These are phyloP conservation scores for Penicillium diatomitis DNA, from an alignment of 495 filamentous ascomycete genomes.

Conservation along the genomic window DNA sequence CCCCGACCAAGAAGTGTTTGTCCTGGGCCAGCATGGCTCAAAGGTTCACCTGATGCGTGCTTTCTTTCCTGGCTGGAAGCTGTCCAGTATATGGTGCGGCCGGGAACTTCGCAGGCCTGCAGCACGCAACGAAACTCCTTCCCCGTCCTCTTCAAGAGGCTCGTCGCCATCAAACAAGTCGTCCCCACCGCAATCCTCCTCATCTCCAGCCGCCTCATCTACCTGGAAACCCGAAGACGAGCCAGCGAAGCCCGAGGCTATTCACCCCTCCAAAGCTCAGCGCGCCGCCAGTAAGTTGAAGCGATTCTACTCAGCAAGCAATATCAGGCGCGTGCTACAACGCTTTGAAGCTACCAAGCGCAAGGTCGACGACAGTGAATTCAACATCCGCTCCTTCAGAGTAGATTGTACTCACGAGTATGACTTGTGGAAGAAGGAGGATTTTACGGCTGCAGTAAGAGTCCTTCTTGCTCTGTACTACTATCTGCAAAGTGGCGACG, in stretches of 20 bases:
- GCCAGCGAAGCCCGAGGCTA: neutral
- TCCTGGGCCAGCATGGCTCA: conserved; percentile 24
- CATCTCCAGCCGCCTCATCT: neutral
- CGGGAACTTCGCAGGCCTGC: conserved; percentile 1
- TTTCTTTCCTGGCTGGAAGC: conserved; percentile 22
- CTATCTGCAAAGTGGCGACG: conserved; percentile 24
- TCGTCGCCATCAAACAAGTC: no score
- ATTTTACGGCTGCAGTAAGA: conserved; percentile 11
- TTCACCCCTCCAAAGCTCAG: neutral
- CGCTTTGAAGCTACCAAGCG: conserved; percentile 12
- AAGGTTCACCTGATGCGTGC: conserved; percentile 22
- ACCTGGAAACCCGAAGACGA: neutral
- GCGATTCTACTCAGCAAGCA: conserved; percentile 13
- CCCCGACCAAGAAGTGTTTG: conserved; percentile 25
- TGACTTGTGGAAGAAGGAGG: conserved; percentile 18
- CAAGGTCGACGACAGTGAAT: conserved; percentile 9
- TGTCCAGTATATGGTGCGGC: conserved; percentile 19
- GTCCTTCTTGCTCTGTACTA: conserved; percentile 13
- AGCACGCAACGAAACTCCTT: neutral
- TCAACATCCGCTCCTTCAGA: conserved; percentile 12
- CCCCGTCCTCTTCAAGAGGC: neutral
- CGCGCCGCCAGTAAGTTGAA: neutral
- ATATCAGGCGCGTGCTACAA: conserved; percentile 15
- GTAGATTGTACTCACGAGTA: conserved; percentile 20
- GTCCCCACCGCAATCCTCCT: neutral